Percentiles rank a stretch among this genome's conserved stretches.
Evolutionary conservation across 169 alveolate genomes (phyloP).

Genomic region (Besnoitia besnoiti): DNA sequence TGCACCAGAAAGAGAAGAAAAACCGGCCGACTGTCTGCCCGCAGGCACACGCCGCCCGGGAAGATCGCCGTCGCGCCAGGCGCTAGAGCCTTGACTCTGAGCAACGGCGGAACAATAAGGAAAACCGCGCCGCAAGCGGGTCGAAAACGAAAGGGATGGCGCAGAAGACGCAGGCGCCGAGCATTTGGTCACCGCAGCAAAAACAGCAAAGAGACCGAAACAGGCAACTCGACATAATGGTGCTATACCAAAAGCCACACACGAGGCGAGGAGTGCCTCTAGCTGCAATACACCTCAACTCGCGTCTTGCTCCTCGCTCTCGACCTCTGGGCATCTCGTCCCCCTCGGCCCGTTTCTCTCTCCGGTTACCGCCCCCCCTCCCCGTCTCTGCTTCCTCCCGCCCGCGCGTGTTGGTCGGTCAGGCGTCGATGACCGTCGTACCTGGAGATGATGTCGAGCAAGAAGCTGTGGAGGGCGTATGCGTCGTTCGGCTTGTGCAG

Average conservation of each 20-base stretch:
- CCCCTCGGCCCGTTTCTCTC: too few relatives aligned
- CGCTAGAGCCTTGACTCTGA: constrained; percentile 55
- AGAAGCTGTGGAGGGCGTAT: constrained; percentile 2
- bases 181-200: too few relatives aligned
- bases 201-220: too few relatives aligned
- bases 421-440: constrained; percentile 3
- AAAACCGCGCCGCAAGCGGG: background rate
- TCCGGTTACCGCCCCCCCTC: too few relatives aligned
- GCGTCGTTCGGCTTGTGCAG: background rate
- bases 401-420: too few relatives aligned
- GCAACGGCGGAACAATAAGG: background rate
- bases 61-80: constrained; percentile 59
- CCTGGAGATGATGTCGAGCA: constrained; percentile 43
- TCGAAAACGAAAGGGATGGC: background rate
- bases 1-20: constrained; percentile 55
- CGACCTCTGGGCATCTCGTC: too few relatives aligned
- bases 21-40: constrained; percentile 41
- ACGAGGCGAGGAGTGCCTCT: too few relatives aligned
- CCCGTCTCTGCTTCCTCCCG: too few relatives aligned
- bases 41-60: constrained; percentile 62
- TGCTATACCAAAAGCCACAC: too few relatives aligned
- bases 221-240: too few relatives aligned
- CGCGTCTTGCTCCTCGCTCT: too few relatives aligned
- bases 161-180: background rate
- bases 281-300: too few relatives aligned